A percentile compares a stretch with the other conserved stretches of the same genome.
Conservation (phyloP, 352 stramenopile species). For the Phytophthora multivora region DNA sequence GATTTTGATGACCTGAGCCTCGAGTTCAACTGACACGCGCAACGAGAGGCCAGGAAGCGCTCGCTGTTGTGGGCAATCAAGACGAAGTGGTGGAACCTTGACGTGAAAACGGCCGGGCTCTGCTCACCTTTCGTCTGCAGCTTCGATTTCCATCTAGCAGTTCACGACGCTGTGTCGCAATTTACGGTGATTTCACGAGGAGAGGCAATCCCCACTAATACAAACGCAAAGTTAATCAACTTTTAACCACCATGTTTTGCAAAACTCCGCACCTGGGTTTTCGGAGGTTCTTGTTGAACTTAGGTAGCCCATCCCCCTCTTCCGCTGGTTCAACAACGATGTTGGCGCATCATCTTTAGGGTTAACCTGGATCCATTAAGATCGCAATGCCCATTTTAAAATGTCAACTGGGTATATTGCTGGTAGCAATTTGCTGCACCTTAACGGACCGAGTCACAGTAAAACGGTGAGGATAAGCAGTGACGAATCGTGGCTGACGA, state of each 20-base stretch:
- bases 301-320: conserved; percentile 6
- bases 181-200: not conserved
- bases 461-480: not conserved
- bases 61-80: not conserved
- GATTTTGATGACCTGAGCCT: conserved; percentile 1
- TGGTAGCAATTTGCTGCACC: not conserved
- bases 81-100: conserved; percentile 1
- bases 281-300: conserved; percentile 20
- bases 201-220: not conserved
- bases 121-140: not conserved
- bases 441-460: too few species aligned
- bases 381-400: not conserved
- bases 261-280: not conserved
- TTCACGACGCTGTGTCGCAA: not conserved
- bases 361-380: conserved; percentile 1
- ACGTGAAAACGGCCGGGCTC: not conserved
- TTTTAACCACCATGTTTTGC: conserved; percentile 7
- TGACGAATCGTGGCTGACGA: not conserved
- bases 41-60: conserved; percentile 1
- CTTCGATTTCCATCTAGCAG: not conserved
- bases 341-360: conserved; percentile 1
- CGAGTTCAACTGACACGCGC: conserved; percentile 1
- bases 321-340: conserved; percentile 14
- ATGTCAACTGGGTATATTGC: too few species aligned
- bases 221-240: not conserved